phyloP scores from a whole-genome alignment of 257 asterid genomes.

The Echium plantagineum region DNA sequence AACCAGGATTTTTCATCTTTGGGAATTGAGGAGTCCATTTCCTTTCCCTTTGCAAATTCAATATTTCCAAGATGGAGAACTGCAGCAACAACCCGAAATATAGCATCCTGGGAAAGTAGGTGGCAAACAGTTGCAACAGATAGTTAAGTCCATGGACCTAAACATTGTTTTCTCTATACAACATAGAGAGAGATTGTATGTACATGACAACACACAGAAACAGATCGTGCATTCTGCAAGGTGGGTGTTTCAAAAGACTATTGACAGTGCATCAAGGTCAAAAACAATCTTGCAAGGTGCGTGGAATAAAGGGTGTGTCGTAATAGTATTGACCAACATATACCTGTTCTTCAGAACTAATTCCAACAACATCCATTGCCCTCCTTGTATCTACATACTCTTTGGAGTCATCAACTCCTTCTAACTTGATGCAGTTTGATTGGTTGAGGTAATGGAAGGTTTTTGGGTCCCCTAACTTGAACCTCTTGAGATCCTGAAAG shows the following conservation, averaged over 20 bases:
- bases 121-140: conserved; percentile 6
- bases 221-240: too few relatives aligned
- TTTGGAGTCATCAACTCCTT: conserved; percentile 74
- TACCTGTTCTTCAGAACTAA: conserved; percentile 87
- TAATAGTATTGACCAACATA: not conserved
- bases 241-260: too few relatives aligned
- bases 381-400: conserved; percentile 78
- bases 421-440: conserved; percentile 71
- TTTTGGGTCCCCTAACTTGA: conserved; percentile 76
- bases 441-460: conserved; percentile 92
- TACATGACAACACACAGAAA: too few relatives aligned
- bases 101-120: conserved; percentile 57
- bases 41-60: conserved; percentile 84
- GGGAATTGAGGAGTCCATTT: conserved; percentile 85
- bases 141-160: not conserved
- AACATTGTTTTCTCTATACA: not conserved
- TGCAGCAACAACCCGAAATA: conserved; percentile 94
- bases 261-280: too few relatives aligned
- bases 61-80: conserved; percentile 95
- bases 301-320: too few relatives aligned
- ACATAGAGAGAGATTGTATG: not conserved
- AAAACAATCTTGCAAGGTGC: too few relatives aligned
- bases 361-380: conserved; percentile 99
- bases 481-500: conserved; percentile 59
- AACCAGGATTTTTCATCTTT: conserved; percentile 90